These are phyloP conservation scores for Myotisia sp. DNA, from an alignment of 2,329 filamentous ascomycete genomes.

Conservation along the genomic window DNA sequence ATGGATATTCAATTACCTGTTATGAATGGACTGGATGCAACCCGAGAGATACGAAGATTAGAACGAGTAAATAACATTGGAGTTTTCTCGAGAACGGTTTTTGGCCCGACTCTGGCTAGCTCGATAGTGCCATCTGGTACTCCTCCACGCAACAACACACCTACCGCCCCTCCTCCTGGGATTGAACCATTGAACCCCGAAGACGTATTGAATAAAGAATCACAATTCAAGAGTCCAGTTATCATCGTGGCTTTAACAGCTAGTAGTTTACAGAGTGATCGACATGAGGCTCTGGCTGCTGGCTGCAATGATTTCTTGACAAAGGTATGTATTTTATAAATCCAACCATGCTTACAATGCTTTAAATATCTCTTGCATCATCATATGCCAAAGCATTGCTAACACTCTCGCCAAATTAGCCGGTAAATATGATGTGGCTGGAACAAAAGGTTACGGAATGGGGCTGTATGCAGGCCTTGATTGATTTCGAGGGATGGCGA, in stretches of 20 bases:
- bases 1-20: constrained; percentile 98
- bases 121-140: constrained; percentile 14
- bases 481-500: constrained; percentile 96
- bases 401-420: constrained; percentile 41
- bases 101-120: constrained; percentile 36
- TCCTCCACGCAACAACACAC: background rate
- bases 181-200: constrained; percentile 21
- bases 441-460: constrained; percentile 97
- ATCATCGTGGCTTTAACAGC: constrained; percentile 96
- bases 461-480: constrained; percentile 98
- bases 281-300: constrained; percentile 84
- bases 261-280: constrained; percentile 83
- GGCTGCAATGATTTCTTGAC: constrained; percentile 98
- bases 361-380: constrained; percentile 7
- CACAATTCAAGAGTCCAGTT: constrained; percentile 83
- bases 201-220: constrained; percentile 24
- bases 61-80: constrained; percentile 87
- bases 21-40: constrained; percentile 91
- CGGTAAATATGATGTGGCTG: constrained; percentile 94
- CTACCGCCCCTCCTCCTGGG: constrained; percentile 5
- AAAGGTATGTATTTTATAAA: constrained; percentile 52
- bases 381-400: too few species aligned
- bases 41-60: constrained; percentile 79
- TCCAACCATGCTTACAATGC: constrained; percentile 6
- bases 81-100: constrained; percentile 61